Evolutionary conservation across 2,329 filamentous ascomycete species (phyloP).

Genomic region (Penicillium polonicum): DNA sequence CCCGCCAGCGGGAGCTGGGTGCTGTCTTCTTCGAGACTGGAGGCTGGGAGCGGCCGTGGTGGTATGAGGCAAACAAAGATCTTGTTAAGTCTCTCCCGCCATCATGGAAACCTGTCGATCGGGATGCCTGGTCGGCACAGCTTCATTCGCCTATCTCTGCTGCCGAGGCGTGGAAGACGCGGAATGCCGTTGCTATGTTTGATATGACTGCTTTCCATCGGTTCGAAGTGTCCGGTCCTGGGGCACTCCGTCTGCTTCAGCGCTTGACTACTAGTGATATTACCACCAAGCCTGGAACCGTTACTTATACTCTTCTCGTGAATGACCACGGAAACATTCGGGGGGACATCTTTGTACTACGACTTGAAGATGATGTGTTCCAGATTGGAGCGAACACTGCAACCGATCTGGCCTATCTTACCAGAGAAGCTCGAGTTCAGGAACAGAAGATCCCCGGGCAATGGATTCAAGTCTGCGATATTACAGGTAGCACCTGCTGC

Average conservation of each 20-base stretch:
- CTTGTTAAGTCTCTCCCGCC: slow-evolving; percentile 54
- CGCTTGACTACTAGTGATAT: slow-evolving; percentile 44
- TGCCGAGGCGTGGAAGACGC: slow-evolving; percentile 64
- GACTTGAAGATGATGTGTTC: slow-evolving; percentile 47
- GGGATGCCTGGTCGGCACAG: slow-evolving; percentile 59
- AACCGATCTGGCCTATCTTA: slow-evolving; percentile 55
- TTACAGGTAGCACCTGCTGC: slow-evolving; percentile 60
- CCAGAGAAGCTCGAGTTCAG: slow-evolving; percentile 54
- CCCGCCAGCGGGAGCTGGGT: slow-evolving; percentile 53
- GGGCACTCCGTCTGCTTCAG: slow-evolving; percentile 56
- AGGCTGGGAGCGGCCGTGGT: slow-evolving; percentile 64
- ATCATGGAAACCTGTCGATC: slow-evolving; percentile 55
- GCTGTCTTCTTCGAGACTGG: slow-evolving; percentile 57
- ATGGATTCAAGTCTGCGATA: slow-evolving; percentile 56
- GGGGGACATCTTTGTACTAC: slow-evolving; percentile 58
- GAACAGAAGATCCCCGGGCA: slow-evolving; percentile 33
- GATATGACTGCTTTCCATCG: slow-evolving; percentile 62
- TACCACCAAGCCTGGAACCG: slow-evolving; percentile 47
- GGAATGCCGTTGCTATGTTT: slow-evolving; percentile 61
- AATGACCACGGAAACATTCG: slow-evolving; percentile 54
- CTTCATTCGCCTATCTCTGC: slow-evolving; percentile 60
- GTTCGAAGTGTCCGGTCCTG: slow-evolving; percentile 59
- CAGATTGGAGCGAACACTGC: slow-evolving; percentile 59
- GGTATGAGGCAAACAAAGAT: slow-evolving; percentile 58
- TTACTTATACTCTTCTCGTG: slow-evolving; percentile 59